phyloP scores from a whole-genome alignment of 148 eudicot genomes.

The Pouteria glomerata region DNA sequence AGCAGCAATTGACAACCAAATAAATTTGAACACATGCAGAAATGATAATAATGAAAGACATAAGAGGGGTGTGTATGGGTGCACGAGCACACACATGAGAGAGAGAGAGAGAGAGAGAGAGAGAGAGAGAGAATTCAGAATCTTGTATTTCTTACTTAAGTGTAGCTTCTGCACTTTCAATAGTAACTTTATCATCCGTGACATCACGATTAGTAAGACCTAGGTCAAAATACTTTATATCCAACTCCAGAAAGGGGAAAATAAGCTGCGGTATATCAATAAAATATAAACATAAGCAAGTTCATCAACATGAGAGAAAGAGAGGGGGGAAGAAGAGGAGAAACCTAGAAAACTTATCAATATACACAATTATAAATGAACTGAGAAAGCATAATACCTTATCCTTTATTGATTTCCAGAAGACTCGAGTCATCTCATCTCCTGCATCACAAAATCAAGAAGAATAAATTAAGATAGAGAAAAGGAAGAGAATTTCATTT shows the following conservation, averaged over 20 bases:
- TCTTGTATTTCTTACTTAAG: conserved; percentile 20
- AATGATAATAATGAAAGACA: background rate
- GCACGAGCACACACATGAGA: too few species aligned
- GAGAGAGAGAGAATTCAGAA: background rate
- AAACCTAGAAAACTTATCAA: background rate
- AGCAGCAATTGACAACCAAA: background rate
- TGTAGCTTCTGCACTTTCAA: conserved; percentile 55
- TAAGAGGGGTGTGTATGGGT: too few species aligned
- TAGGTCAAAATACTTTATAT: conserved; percentile 57
- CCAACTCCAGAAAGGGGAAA: conserved; percentile 52
- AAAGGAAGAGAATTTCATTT: background rate
- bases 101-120: too few species aligned
- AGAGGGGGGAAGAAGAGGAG: background rate
- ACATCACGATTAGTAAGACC: conserved; percentile 25
- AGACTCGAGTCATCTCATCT: conserved; percentile 48
- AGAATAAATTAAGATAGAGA: background rate
- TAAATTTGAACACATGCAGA: background rate
- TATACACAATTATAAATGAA: background rate
- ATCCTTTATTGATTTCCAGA: conserved; percentile 41
- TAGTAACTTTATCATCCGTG: conserved; percentile 24
- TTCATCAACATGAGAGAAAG: background rate
- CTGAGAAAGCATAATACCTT: conserved; percentile 17
- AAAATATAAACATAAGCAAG: background rate
- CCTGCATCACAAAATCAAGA: conserved; percentile 25
- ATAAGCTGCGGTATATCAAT: conserved; percentile 34